Evolutionary conservation across 371 early-diverging fungal genomes (phyloP).

Genomic region (Mortierella sp.): DNA sequence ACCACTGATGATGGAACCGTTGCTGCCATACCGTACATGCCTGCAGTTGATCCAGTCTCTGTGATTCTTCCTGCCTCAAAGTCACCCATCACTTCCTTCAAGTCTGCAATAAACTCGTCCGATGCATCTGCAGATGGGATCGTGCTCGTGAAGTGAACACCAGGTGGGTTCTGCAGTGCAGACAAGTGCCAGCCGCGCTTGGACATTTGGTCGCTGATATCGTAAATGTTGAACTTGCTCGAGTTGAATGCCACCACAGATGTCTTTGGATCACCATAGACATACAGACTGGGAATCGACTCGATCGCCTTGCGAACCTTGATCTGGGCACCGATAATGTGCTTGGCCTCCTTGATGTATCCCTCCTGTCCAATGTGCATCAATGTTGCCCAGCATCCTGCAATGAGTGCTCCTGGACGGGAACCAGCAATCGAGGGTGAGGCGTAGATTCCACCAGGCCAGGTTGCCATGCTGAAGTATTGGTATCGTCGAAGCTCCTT

Average conservation of each 20-base stretch:
- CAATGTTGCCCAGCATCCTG: slow-evolving; percentile 96
- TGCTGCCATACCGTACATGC: slow-evolving; percentile 92
- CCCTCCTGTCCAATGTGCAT: slow-evolving; percentile 88
- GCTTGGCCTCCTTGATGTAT: slow-evolving; percentile 83
- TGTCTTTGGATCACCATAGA: slow-evolving; percentile 87
- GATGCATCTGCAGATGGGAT: slow-evolving; percentile 78
- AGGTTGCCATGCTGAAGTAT: slow-evolving; percentile 90
- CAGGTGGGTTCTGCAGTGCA: slow-evolving; percentile 89
- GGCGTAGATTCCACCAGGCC: slow-evolving; percentile 98
- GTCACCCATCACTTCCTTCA: slow-evolving; percentile 75
- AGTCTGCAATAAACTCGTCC: slow-evolving; percentile 82
- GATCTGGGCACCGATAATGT: slow-evolving; percentile 83
- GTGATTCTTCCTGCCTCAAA: slow-evolving; percentile 75
- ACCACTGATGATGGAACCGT: slow-evolving; percentile 86
- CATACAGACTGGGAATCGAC: slow-evolving; percentile 76
- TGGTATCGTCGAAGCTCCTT: slow-evolving; percentile 86
- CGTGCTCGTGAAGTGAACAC: slow-evolving; percentile 93
- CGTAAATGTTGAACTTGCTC: slow-evolving; percentile 80
- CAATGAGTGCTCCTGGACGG: slow-evolving; percentile 93
- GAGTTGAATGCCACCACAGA: slow-evolving; percentile 89
- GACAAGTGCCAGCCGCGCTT: slow-evolving; percentile 88
- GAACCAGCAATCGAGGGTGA: slow-evolving; percentile 95
- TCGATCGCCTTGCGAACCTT: slow-evolving; percentile 65
- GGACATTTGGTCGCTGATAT: slow-evolving; percentile 82
- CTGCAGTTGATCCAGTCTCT: slow-evolving; percentile 82